Conservation (phyloP, 1,284 basidiomycete species). For the Moesziomyces globuligerus region DNA sequence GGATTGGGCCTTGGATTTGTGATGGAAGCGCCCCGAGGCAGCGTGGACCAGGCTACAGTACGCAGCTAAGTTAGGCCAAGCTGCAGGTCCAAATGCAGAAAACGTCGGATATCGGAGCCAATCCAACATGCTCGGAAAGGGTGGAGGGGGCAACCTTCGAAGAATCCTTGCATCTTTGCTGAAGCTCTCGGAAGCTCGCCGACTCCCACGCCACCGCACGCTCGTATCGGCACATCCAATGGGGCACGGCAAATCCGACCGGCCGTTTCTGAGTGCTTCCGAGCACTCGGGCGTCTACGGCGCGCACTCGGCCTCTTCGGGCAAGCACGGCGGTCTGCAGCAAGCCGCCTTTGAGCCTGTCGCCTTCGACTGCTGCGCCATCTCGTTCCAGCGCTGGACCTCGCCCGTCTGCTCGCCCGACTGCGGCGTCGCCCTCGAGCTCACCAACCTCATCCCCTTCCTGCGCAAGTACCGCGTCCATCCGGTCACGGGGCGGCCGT, state of each 20-base stretch:
- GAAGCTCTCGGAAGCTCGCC: too few relatives aligned
- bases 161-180: too few relatives aligned
- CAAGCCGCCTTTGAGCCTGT: conserved; percentile 69
- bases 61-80: too few relatives aligned
- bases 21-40: too few relatives aligned
- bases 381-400: conserved; percentile 88
- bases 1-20: too few relatives aligned
- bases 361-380: conserved; percentile 89
- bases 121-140: too few relatives aligned
- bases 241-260: conserved; percentile 63
- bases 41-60: too few relatives aligned
- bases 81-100: too few relatives aligned
- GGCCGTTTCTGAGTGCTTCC: conserved; percentile 55
- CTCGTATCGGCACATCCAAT: too few relatives aligned
- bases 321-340: conserved; percentile 70
- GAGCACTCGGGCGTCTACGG: conserved; percentile 63
- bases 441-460: conserved; percentile 85
- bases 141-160: too few relatives aligned
- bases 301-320: conserved; percentile 50
- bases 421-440: conserved; percentile 66
- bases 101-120: too few relatives aligned
- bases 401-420: conserved; percentile 89
- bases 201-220: too few relatives aligned
- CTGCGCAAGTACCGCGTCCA: conserved; percentile 76
- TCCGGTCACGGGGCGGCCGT: conserved; percentile 86